These are phyloP conservation scores for Cystofilobasidium macerans DNA, from an alignment of 768 basidiomycete genomes.

Conservation along the genomic window DNA sequence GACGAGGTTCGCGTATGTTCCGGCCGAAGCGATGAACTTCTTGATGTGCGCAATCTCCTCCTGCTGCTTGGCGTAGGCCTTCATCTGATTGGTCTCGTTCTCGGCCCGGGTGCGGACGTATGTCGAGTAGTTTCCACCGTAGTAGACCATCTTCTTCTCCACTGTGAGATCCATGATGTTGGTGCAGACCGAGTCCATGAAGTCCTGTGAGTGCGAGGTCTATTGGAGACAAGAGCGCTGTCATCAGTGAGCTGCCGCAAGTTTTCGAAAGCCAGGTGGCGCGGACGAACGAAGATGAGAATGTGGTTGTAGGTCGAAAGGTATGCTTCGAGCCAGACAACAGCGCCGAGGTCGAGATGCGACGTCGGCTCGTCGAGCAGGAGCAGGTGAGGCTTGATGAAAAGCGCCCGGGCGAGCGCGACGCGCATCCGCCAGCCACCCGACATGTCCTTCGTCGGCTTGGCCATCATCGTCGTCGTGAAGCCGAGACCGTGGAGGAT, in stretches of 20 bases:
- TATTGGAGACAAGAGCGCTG: slow-evolving; percentile 34
- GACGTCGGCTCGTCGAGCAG: slow-evolving; percentile 76
- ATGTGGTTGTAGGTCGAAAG: slow-evolving; percentile 97
- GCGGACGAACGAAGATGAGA: slow-evolving; percentile 48
- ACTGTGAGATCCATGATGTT: slow-evolving; percentile 92
- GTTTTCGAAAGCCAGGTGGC: neutral
- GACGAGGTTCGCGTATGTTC: slow-evolving; percentile 98
- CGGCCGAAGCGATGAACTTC: slow-evolving; percentile 93
- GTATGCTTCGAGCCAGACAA: slow-evolving; percentile 98
- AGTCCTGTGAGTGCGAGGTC: slow-evolving; percentile 97
- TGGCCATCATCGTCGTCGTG: slow-evolving; percentile 78
- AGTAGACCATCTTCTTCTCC: slow-evolving; percentile 84
- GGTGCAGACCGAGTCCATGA: slow-evolving; percentile 94
- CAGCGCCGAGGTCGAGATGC: slow-evolving; percentile 91
- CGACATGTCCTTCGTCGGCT: slow-evolving; percentile 95
- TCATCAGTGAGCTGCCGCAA: neutral
- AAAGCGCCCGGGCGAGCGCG: slow-evolving; percentile 85
- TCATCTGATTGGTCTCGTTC: slow-evolving; percentile 99
- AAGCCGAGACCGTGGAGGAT: slow-evolving; percentile 98
- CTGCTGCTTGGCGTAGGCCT: slow-evolving; percentile 96
- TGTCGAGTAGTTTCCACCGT: slow-evolving; percentile 92
- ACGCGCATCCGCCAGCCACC: slow-evolving; percentile 99
- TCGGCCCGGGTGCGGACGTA: slow-evolving; percentile 91
- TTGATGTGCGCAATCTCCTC: slow-evolving; percentile 98
- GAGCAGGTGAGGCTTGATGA: slow-evolving; percentile 90